Base-by-base conservation (phyloP, 1,284 basidiomycete genomes). In the Sporisorium exsertum region DNA sequence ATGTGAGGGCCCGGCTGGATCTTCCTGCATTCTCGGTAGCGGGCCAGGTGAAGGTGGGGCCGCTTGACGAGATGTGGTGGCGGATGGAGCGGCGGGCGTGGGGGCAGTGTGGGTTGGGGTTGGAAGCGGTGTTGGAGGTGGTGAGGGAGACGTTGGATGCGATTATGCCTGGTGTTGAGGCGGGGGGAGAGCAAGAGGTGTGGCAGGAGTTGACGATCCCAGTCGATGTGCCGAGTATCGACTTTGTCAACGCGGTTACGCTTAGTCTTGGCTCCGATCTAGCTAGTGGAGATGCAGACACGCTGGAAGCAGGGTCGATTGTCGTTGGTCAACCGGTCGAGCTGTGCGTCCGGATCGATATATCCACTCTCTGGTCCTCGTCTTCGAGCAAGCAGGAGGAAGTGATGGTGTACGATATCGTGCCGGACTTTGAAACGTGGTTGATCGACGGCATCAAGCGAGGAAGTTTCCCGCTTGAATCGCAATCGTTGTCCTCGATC, bases 381-480 rank as follows among this genome's bases (percentile, higher is more conserved):
- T 24, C 47, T n/a, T n/a, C 10, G 2, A 52, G 1, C 24, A 40
- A 51, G 2, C 47, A 51, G 4, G 46, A 60, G 9, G 58, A 50
- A 35, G 51, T 45, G 42, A 75, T 84, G 61, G 49, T 75, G 32
- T 84, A 83, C 67, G 73, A 84, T 20, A 29, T 84, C 2, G 35
- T 73, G 2, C 68, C 64, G 26, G 81, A 82, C 46, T 79, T 77
- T 43, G 78, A 81, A 24, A 65, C 58, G 20, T 84, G 82, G 82
- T 56, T 82, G 16, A 71, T 84, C 1, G 74, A 74, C 62, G 82
- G 82, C 10, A 16, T 26, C 3, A 81, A 80, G 29, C 67, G 77
- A 27, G 78, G 78, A 5, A 64, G 33, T 6, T 74, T 78, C 22
- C 5, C 45, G 3, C 20, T 75, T 9, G 13, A 32, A 18, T 37